Evolutionary conservation across 495 filamentous ascomycete genomes (phyloP), one percentile per base, ranked within the genome.

Genomic region (Evernia prunastri): DNA sequence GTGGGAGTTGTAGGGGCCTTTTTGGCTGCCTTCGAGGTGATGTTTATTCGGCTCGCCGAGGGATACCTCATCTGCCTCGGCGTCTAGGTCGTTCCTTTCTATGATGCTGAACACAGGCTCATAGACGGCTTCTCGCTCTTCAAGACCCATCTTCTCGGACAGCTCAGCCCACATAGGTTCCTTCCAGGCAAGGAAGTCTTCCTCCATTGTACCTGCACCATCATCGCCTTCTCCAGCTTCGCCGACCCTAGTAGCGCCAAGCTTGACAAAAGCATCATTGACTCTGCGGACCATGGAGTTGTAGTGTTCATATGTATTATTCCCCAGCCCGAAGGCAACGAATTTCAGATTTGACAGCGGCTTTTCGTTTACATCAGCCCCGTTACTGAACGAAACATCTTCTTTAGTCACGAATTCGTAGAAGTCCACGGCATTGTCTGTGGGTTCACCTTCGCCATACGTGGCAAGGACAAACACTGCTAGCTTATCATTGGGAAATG

Each of bases 241-340:
- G 13, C 93, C 91, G 67, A 99, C 91, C 63, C 91, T 82, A 59
- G 82, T 81, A 25, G 89, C 94, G 63, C 94, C 94, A 35, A 92
- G 79, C 69, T 89, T 92, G 67, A 82, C 77, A 54, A 99, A 77
- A 40, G 87, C 87, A 66, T 86, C 83, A 74, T 96, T 85, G 63
- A 96, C 86, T 64, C 91, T 88, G 64, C 94, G 90, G 63, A 99
- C 93, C 91, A 99, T 96, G 43, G 90, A 87, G 77, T 99, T 97
- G 82, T 97, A 99, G 79, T 99, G 95, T 71, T 99, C 94, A 69
- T 99, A 99, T 33, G 94, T 99, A 79, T 99, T 99, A 81, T 99
- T 83, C 66, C 94, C 94, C 15, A 99, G 84, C 71, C 94, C 94
- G 73, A 99, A 99, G 51, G 93, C 82, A 70, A 99, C 89, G 71